Base-by-base conservation (phyloP, 495 filamentous ascomycete genomes). In the Polyplosphaeria fusca region DNA sequence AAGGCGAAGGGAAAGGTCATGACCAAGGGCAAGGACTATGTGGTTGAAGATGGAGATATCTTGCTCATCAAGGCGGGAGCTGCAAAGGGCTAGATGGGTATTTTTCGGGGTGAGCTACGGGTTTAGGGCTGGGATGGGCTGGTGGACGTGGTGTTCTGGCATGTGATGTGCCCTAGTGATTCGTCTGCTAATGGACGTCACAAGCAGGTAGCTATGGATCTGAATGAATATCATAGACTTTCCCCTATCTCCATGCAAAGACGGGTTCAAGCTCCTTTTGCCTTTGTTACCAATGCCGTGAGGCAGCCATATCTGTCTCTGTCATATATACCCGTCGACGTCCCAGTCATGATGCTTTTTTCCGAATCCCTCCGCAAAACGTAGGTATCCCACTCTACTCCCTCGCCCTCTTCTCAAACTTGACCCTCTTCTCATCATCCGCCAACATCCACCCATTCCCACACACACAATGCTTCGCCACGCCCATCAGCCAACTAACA, bases 21-120 rank as follows among this genome's bases (percentile, higher is more conserved):
- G 85, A 97, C 94, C 57, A 99, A 97, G 80, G 94, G 94, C 61
- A 99, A 99, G 77, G 94, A 99, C 41, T 96, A 99, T 70, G 82
- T 94, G 13, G 82, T 69, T 16, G 58, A 68, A 46, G 65, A 68
- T 47, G 65, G 65, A 32, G 86, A 90, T 70, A 81, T 85, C 64
- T 67, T 96, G 60, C 79, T 96, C 60, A 89, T 96, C 77, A 97
- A 97, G 78, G 91, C 92, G 32, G 92, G 92, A 68, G 92, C 92
- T 67, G 92, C 92, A 50, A 95, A 95, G 77, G 74, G 74, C 64
- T 95, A 52, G 35, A 46, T 23, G 30, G 19, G 30, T 7, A 14
- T 35, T 35, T 14, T 35, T 35, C 30, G 30, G 14, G 14, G n/a
- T n/a, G 7, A 35, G 30, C 14, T 35, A 35, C 14, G 30, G 30